Percentiles rank a stretch among this genome's conserved stretches.
Conservation (phyloP, 2,329 filamentous ascomycete genomes). For the Aspergillus calidoustus region DNA sequence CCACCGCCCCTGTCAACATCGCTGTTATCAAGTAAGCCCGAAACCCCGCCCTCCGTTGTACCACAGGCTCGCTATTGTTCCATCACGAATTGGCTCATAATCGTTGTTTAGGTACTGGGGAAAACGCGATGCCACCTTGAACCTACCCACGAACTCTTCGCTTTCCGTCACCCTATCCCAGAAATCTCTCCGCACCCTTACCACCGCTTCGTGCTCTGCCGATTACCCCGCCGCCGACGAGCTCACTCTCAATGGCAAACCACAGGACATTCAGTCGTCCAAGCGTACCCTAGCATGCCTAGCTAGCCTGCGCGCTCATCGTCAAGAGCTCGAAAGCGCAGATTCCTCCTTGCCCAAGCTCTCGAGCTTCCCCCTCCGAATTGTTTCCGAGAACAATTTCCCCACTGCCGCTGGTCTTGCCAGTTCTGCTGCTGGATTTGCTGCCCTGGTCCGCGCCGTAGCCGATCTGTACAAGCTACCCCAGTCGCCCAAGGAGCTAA, state of each 20-base stretch:
- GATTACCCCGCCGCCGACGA: conserved; percentile 69
- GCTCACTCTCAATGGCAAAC: conserved; percentile 81
- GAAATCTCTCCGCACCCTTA: conserved; percentile 89
- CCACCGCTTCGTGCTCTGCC: conserved; percentile 87
- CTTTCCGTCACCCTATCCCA: conserved; percentile 96
- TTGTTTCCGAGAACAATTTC: conserved; percentile 98
- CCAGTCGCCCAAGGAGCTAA: conserved; percentile 79
- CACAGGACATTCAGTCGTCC: conserved; percentile 78
- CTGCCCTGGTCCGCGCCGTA: conserved; percentile 74
- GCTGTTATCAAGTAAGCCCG: conserved; percentile 84
- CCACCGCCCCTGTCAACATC: conserved; percentile 96
- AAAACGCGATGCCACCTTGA: conserved; percentile 90
- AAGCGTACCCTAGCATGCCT: conserved; percentile 95
- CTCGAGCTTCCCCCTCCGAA: conserved; percentile 73
- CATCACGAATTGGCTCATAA: conserved; percentile 16
- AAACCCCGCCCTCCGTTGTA: conserved; percentile 21
- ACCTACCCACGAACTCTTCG: conserved; percentile 97
- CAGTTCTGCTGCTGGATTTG: conserved; percentile 67
- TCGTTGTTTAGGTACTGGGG: conserved; percentile 76
- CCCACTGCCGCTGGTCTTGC: conserved; percentile 91
- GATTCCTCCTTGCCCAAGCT: conserved; percentile 81
- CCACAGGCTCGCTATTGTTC: not conserved
- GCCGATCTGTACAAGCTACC: conserved; percentile 89
- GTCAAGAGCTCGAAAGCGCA: conserved; percentile 72
- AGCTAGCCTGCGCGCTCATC: conserved; percentile 77